These are phyloP conservation scores for Candida sp. DNA, from an alignment of 1,139 yeast species.

Conservation along the genomic window DNA sequence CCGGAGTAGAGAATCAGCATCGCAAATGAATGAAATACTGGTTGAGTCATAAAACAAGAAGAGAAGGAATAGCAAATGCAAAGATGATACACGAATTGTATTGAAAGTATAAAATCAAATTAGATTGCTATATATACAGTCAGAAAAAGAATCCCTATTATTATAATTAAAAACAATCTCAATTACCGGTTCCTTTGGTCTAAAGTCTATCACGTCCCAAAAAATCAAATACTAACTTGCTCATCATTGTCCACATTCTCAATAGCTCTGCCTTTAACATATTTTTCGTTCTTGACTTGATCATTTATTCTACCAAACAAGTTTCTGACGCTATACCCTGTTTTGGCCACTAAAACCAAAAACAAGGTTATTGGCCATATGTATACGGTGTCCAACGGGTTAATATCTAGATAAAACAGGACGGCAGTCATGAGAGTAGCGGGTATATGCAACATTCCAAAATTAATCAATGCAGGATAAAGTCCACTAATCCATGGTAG, in stretches of 20 bases:
- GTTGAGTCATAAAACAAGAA: too few relatives aligned
- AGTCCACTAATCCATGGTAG: constrained; percentile 9
- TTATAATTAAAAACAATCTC: too few relatives aligned
- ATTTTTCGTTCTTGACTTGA: constrained; percentile 57
- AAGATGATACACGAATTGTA: too few relatives aligned
- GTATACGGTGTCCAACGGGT: constrained; percentile 5
- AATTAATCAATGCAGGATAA: constrained; percentile 10
- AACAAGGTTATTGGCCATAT: constrained; percentile 12
- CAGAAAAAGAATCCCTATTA: too few relatives aligned
- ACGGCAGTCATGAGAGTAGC: constrained; percentile 7
- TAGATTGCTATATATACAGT: too few relatives aligned
- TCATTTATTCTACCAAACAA: constrained; percentile 26
- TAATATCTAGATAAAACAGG: constrained; percentile 4
- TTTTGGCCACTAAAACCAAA: constrained; percentile 11
- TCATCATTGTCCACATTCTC: constrained; percentile 44
- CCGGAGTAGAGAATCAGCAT: too few relatives aligned
- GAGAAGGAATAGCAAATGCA: too few relatives aligned
- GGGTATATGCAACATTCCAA: constrained; percentile 13
- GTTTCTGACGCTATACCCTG: constrained; percentile 7
- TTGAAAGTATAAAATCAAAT: too few relatives aligned
- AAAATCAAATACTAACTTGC: constrained; percentile 1
- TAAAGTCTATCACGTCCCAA: background rate
- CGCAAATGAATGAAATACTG: too few relatives aligned
- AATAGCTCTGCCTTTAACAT: constrained; percentile 59
- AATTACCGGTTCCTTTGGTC: background rate